Evolutionary conservation across 768 basidiomycete species (phyloP).

Genomic region (Leccinum ochraceum): DNA sequence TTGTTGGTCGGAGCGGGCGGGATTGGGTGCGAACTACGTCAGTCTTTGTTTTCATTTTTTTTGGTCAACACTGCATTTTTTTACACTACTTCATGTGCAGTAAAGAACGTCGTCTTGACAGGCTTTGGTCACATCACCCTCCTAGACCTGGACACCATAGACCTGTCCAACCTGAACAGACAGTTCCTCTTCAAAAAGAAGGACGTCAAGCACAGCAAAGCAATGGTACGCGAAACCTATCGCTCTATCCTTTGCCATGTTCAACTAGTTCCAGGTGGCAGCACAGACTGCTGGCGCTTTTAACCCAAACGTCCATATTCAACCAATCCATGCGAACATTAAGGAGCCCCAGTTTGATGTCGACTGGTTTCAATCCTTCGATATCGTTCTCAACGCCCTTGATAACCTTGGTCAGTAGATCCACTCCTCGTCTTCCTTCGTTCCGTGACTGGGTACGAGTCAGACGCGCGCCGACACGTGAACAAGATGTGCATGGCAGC

Average conservation of each 20-base stretch:
- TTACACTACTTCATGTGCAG: slow-evolving; percentile 40
- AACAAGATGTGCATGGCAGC: slow-evolving; percentile 98
- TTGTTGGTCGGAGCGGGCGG: slow-evolving; percentile 95
- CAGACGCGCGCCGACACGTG: slow-evolving; percentile 93
- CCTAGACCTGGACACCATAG: slow-evolving; percentile 96
- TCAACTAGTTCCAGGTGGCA: slow-evolving; percentile 57
- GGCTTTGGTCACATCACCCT: slow-evolving; percentile 93
- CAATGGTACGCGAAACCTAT: slow-evolving; percentile 54
- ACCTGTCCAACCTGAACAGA: slow-evolving; percentile 94
- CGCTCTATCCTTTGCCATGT: not conserved
- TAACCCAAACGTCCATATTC: slow-evolving; percentile 86
- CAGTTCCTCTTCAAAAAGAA: slow-evolving; percentile 98
- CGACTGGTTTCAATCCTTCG: slow-evolving; percentile 87
- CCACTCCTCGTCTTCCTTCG: not conserved
- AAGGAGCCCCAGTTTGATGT: slow-evolving; percentile 90
- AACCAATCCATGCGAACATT: slow-evolving; percentile 92
- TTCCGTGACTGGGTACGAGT: not conserved
- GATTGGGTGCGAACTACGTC: slow-evolving; percentile 95
- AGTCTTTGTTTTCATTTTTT: slow-evolving; percentile 28
- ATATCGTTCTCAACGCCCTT: slow-evolving; percentile 92
- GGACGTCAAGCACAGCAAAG: slow-evolving; percentile 96
- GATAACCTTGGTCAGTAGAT: slow-evolving; percentile 85
- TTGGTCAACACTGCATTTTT: not conserved
- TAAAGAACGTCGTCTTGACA: slow-evolving; percentile 93
- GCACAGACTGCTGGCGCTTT: slow-evolving; percentile 80